phyloP scores from a whole-genome alignment of 352 stramenopile species.

The Thalassiosira exigua region DNA sequence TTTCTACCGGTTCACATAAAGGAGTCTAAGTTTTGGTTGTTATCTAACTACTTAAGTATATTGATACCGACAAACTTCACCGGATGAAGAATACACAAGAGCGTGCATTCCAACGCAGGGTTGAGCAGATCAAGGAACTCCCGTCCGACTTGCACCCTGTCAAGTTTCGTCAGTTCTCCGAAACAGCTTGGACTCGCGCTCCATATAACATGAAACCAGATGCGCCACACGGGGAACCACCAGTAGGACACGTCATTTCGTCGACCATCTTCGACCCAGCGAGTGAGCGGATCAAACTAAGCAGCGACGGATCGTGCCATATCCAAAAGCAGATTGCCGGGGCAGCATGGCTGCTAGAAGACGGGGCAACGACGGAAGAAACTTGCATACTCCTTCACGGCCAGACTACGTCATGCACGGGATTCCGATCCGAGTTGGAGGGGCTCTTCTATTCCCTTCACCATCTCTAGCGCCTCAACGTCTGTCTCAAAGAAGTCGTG shows the following conservation, averaged over 20 bases:
- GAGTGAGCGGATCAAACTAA: not conserved
- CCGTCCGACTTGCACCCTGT: not conserved
- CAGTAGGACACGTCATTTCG: not conserved
- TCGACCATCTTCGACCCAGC: not conserved
- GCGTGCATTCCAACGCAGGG: not conserved
- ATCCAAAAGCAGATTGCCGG: not conserved
- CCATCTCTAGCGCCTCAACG: not conserved
- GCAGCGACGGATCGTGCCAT: slow-evolving; percentile 12
- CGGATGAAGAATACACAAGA: not conserved
- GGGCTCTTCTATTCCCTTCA: slow-evolving; percentile 8
- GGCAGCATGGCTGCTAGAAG: slow-evolving; percentile 16
- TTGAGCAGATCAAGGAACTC: not conserved
- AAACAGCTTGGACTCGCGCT: not conserved
- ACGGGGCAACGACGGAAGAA: not conserved
- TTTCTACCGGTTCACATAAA: too few species aligned
- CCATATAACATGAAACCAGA: not conserved
- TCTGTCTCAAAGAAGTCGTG: not conserved
- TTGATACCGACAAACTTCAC: not conserved
- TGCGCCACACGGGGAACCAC: not conserved
- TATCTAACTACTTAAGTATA: too few species aligned
- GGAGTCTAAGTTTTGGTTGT: too few species aligned
- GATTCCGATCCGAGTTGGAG: slow-evolving; percentile 19
- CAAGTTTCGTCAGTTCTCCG: not conserved
- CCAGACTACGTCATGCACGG: too few species aligned
- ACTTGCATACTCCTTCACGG: too few species aligned